phyloP scores from a whole-genome alignment of 352 stramenopile genomes.

The Globisporangium cylindrosporum region DNA sequence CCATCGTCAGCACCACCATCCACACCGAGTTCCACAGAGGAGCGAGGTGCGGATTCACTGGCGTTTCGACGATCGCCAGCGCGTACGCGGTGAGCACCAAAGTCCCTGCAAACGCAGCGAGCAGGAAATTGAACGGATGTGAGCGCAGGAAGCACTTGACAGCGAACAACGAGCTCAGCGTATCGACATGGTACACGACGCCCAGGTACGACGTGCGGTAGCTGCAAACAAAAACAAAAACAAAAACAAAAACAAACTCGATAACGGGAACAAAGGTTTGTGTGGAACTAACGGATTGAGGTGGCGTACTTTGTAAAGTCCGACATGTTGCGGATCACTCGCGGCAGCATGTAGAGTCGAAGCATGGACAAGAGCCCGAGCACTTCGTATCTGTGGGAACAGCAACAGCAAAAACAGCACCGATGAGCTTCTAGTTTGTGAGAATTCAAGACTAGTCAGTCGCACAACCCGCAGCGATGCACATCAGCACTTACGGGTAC shows the following conservation, averaged over 20 bases:
- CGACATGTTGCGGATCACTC: conserved; percentile 72
- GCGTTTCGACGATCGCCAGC: conserved; percentile 62
- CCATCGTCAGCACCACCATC: conserved; percentile 76
- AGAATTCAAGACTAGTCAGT: neutral
- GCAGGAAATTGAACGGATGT: conserved; percentile 61
- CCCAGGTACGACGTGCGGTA: conserved; percentile 77
- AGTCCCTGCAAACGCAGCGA: conserved; percentile 33
- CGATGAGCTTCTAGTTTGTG: neutral
- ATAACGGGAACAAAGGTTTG: neutral
- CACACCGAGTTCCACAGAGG: conserved; percentile 59
- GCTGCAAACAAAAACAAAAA: conserved; percentile 21
- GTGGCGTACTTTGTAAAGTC: conserved; percentile 61
- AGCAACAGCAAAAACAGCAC: neutral
- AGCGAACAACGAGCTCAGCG: conserved; percentile 71
- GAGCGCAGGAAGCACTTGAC: conserved; percentile 78
- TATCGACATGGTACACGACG: conserved; percentile 71
- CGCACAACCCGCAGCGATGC: neutral
- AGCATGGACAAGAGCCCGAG: conserved; percentile 63
- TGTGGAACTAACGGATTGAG: neutral
- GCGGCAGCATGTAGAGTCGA: conserved; percentile 75
- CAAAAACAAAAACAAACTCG: neutral
- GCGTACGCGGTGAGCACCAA: conserved; percentile 61
- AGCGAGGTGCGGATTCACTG: conserved; percentile 59
- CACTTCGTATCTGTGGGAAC: conserved; percentile 47
- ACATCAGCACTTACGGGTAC: conserved; percentile 44